A percentile compares a stretch with the other conserved stretches of the same genome.
phyloP scores from a whole-genome alignment of 1,284 basidiomycete genomes.

The Coniferiporia weirii region DNA sequence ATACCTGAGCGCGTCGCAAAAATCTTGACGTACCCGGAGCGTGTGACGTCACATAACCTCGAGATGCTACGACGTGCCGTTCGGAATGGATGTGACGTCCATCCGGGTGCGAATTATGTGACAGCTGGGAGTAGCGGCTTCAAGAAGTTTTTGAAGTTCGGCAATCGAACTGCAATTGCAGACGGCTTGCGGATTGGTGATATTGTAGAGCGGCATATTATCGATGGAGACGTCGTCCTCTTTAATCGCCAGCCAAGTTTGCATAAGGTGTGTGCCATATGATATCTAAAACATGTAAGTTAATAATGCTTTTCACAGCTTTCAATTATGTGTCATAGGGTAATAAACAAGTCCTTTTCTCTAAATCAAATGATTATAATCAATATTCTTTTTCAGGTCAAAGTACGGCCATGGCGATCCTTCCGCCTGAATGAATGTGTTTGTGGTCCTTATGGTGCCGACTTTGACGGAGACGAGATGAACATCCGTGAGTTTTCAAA shows the following conservation, averaged over 20 bases:
- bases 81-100: conserved; percentile 85
- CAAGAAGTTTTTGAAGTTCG: conserved; percentile 87
- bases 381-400: conserved; percentile 43
- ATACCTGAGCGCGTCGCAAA: conserved; percentile 96
- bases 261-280: conserved; percentile 63
- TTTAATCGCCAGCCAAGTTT: conserved; percentile 99
- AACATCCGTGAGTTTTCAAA: conserved; percentile 75
- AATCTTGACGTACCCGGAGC: conserved; percentile 93
- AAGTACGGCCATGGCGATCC: conserved; percentile 95
- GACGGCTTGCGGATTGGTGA: conserved; percentile 81
- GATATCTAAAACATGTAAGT: conserved; percentile 6
- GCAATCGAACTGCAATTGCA: conserved; percentile 70
- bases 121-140: conserved; percentile 70
- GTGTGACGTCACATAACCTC: conserved; percentile 92
- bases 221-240: conserved; percentile 95
- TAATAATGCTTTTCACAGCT: conserved; percentile 48
- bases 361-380: background rate
- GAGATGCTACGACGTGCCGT: conserved; percentile 74
- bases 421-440: conserved; percentile 99
- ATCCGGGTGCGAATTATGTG: conserved; percentile 96
- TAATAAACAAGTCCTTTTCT: conserved; percentile 30
- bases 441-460: conserved; percentile 98
- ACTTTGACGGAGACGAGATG: conserved; percentile 99
- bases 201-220: conserved; percentile 89
- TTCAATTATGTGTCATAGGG: conserved; percentile 98